These are phyloP conservation scores for Whalleya microplaca DNA, from an alignment of 2,329 filamentous ascomycete genomes.

Conservation along the genomic window DNA sequence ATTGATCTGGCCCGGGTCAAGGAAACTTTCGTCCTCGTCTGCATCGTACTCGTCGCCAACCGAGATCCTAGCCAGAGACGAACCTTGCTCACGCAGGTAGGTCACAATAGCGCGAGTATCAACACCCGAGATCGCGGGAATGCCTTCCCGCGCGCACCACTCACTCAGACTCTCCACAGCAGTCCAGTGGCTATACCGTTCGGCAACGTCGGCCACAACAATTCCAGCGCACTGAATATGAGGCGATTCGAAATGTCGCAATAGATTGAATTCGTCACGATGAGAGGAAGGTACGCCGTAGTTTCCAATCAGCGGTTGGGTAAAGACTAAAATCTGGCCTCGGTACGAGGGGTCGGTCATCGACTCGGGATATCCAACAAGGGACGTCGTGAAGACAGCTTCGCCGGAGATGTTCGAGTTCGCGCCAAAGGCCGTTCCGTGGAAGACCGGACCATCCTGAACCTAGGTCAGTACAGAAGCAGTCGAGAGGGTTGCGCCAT, in stretches of 20 bases:
- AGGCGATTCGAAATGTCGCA: constrained; percentile 98
- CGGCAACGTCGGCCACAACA: constrained; percentile 91
- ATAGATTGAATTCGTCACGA: constrained; percentile 84
- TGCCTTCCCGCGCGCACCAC: constrained; percentile 95
- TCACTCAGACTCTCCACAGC: constrained; percentile 90
- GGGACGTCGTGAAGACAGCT: constrained; percentile 96
- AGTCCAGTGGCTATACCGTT: constrained; percentile 98
- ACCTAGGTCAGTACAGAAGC: constrained; percentile 34
- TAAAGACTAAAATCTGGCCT: constrained; percentile 97
- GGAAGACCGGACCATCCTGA: constrained; percentile 92
- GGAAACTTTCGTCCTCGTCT: constrained; percentile 93
- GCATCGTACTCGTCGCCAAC: constrained; percentile 98
- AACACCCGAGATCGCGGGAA: constrained; percentile 94
- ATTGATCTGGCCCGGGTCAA: constrained; percentile 96
- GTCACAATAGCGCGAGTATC: constrained; percentile 98
- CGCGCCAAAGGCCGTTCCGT: constrained; percentile 94
- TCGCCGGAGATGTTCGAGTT: constrained; percentile 97
- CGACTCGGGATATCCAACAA: constrained; percentile 97
- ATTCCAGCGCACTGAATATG: constrained; percentile 96
- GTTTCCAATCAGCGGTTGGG: constrained; percentile 96
- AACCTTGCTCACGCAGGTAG: constrained; percentile 92
- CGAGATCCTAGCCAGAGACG: constrained; percentile 90
- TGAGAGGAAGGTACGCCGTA: constrained; percentile 90
- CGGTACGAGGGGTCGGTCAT: constrained; percentile 88
- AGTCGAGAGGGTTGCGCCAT: not conserved